Evolutionary conservation across 352 stramenopile species (phyloP), one percentile per base, ranked within the genome.

Genomic region (Detonula confervacea): DNA sequence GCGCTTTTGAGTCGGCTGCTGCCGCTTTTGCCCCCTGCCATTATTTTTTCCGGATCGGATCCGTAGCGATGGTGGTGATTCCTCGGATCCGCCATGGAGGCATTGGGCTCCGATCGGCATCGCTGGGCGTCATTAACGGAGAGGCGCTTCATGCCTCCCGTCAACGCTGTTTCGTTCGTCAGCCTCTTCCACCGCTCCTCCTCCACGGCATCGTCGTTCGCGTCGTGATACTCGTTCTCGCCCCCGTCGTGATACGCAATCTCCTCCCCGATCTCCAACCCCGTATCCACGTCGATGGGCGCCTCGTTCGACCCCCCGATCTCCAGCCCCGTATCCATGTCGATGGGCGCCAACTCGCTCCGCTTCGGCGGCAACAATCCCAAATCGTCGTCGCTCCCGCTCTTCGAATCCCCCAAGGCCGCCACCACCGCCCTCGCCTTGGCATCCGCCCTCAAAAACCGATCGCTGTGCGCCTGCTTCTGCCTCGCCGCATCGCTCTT

Each of bases 151-250:
- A 64, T 64, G 3, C 29, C 55, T 20, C 22, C 25, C 18, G 29
- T 16, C 6, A 47, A 20, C 12, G 46, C 49, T 30, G 62, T 54
- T 24, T 61, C 27, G 22, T 54, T n/a, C n/a, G n/a, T 27, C 24
- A 75, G 24, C 42, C 55, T 14, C 39, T 37, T 59, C 39, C 55
- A 75, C 46, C 64, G 63, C 46, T 22, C 9, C 47, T 65, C 56
- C 27, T 68, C 42, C 29, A 77, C 57, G 16, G 44, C 55, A 47
- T 68, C 55, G 42, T 77, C 67, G 52, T 77, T 67, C 33, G 62
- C 24, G 44, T 77, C 56, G 39, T 77, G 67, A 62, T 77, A 77
- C 24, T 77, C 44, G n/a, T 16, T 35, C 37, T 51, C 30, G 30
- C 30, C 22, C 24, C 27, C 27, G 29, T n/a, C 5, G 30, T 9